phyloP scores from a whole-genome alignment of 371 early-diverging fungal species.

The Thermomucor indicae-seudaticae region DNA sequence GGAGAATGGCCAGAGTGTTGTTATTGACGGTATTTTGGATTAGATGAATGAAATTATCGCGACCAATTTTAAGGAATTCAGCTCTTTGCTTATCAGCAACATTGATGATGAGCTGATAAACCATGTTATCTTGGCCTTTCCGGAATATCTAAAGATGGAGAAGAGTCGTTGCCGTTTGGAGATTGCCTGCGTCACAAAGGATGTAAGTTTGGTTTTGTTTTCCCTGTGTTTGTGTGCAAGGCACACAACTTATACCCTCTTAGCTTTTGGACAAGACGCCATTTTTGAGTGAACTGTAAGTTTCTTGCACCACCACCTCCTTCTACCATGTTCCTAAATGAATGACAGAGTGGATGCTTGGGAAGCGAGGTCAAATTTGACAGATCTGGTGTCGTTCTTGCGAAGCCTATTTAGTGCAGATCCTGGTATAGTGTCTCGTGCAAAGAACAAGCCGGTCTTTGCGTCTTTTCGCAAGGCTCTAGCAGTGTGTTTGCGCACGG shows the following conservation, averaged over 20 bases:
- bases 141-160: constrained; percentile 24
- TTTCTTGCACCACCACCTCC: background rate
- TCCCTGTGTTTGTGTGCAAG: too few relatives aligned
- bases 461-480: constrained; percentile 16
- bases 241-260: background rate
- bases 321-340: background rate
- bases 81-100: constrained; percentile 6
- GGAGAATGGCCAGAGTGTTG: background rate
- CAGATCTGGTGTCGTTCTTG: constrained; percentile 28
- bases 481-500: constrained; percentile 9
- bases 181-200: constrained; percentile 10
- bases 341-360: constrained; percentile 24
- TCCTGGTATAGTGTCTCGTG: constrained; percentile 36
- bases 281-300: constrained; percentile 39
- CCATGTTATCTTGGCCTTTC: constrained; percentile 23
- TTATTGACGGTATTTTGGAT: background rate
- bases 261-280: constrained; percentile 28
- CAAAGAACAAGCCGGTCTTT: constrained; percentile 24
- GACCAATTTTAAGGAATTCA: constrained; percentile 19
- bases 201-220: constrained; percentile 12
- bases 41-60: constrained; percentile 29
- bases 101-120: constrained; percentile 12
- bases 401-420: constrained; percentile 43
- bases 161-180: constrained; percentile 9
- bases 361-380: constrained; percentile 16